A percentile compares a stretch with the other conserved stretches of the same genome.
These are phyloP conservation scores for Colletotrichum abscissum DNA, from an alignment of 2,329 filamentous ascomycete genomes.

Conservation along the genomic window DNA sequence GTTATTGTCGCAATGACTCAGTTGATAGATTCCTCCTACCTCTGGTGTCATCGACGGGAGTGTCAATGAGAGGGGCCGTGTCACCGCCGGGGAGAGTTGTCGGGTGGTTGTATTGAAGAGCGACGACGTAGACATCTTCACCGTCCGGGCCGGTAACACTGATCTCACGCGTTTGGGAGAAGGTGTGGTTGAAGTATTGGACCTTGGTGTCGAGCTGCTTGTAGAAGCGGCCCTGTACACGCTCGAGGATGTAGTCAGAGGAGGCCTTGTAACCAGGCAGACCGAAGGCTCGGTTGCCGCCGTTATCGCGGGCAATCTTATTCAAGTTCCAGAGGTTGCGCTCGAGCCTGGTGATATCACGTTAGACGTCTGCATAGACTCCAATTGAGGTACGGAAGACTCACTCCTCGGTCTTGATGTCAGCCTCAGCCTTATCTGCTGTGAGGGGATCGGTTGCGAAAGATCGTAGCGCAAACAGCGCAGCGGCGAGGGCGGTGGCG, in stretches of 20 bases:
- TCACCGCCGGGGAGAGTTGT: constrained; percentile 52
- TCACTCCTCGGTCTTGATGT: constrained; percentile 52
- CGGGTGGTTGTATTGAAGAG: constrained; percentile 58
- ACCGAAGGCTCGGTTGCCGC: constrained; percentile 70
- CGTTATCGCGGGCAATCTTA: constrained; percentile 64
- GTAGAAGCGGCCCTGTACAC: constrained; percentile 50
- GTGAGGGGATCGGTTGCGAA: constrained; percentile 46
- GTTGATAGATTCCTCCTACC: neutral
- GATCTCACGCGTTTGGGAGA: constrained; percentile 55
- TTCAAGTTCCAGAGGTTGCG: constrained; percentile 65
- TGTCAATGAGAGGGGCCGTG: constrained; percentile 50
- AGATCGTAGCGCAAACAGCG: constrained; percentile 32
- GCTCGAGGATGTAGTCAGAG: constrained; percentile 65
- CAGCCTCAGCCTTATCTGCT: constrained; percentile 51
- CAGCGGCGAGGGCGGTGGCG: constrained; percentile 29
- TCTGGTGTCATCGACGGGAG: constrained; percentile 49
- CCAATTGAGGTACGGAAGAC: constrained; percentile 20
- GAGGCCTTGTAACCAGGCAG: constrained; percentile 69
- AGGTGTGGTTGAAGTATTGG: constrained; percentile 60
- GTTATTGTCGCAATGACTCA: neutral
- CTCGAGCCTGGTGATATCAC: constrained; percentile 54
- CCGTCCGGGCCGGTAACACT: constrained; percentile 57
- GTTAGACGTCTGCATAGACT: neutral
- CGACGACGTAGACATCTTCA: constrained; percentile 54
- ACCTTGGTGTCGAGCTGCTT: constrained; percentile 56